A percentile compares a stretch with the other conserved stretches of the same genome.
Evolutionary conservation across 495 filamentous ascomycete species (phyloP).

Genomic region (Podospora fimiseda): DNA sequence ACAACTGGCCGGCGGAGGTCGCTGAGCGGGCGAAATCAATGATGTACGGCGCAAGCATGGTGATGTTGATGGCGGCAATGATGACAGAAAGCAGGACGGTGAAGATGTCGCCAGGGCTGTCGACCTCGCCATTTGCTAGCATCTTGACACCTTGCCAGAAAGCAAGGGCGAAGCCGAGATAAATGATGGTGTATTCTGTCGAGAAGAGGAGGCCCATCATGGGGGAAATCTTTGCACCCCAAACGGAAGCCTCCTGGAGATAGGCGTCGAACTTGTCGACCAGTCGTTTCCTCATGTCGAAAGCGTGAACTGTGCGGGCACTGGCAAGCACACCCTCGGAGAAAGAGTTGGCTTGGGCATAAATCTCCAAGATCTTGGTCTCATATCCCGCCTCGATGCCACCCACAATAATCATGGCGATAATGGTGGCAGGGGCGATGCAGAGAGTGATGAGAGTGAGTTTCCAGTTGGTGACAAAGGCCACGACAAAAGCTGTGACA

Average conservation of each 20-base stretch:
- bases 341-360: constrained; percentile 72
- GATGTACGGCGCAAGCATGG: constrained; percentile 74
- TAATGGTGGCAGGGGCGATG: constrained; percentile 61
- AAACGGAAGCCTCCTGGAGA: constrained; percentile 61
- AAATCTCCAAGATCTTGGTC: constrained; percentile 63
- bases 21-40: constrained; percentile 69
- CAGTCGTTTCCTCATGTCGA: constrained; percentile 77
- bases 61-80: constrained; percentile 78
- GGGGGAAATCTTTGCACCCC: constrained; percentile 64
- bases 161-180: constrained; percentile 76
- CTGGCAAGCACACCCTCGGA: constrained; percentile 89
- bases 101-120: constrained; percentile 45
- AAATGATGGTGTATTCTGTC: constrained; percentile 71
- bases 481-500: constrained; percentile 76
- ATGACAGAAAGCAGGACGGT: constrained; percentile 82
- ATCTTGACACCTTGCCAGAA: constrained; percentile 90
- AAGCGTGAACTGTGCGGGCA: constrained; percentile 80
- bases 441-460: constrained; percentile 73
- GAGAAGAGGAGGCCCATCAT: constrained; percentile 68
- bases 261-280: constrained; percentile 71
- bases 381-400: constrained; percentile 66
- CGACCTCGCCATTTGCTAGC: constrained; percentile 57
- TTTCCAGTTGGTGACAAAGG: constrained; percentile 78
- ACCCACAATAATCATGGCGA: constrained; percentile 63
- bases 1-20: constrained; percentile 84